Conservation (phyloP, 371 early-diverging fungal species). For the Syncephalastrum sp. region DNA sequence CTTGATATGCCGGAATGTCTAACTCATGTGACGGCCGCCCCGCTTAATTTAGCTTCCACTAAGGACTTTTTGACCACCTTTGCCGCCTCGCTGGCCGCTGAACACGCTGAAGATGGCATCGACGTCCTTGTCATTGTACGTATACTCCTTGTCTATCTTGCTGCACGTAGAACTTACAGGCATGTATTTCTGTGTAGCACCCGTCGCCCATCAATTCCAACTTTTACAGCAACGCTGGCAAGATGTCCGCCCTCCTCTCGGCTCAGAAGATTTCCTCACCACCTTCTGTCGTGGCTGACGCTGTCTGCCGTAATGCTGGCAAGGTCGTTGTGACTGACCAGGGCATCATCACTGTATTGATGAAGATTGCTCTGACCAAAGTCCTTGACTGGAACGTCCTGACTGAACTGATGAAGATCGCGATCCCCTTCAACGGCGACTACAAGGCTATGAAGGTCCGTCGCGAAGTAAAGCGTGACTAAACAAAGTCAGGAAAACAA, state of each 20-base stretch:
- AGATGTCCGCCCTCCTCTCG: constrained; percentile 47
- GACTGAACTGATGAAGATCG: constrained; percentile 51
- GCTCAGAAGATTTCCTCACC: constrained; percentile 49
- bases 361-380: constrained; percentile 47
- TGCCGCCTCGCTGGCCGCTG: constrained; percentile 59
- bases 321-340: constrained; percentile 58
- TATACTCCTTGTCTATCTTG: neutral
- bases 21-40: neutral
- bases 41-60: constrained; percentile 36
- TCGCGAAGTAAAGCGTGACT: constrained; percentile 27
- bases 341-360: constrained; percentile 53
- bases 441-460: constrained; percentile 52
- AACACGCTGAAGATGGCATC: constrained; percentile 53
- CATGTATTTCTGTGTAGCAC: constrained; percentile 29
- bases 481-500: neutral
- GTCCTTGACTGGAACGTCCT: constrained; percentile 52
- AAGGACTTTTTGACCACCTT: constrained; percentile 62
- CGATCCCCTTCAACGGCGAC: constrained; percentile 48
- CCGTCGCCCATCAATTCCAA: constrained; percentile 62
- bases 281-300: constrained; percentile 56
- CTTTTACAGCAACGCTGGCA: constrained; percentile 60
- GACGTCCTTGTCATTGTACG: constrained; percentile 60
- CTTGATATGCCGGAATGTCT: neutral
- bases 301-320: constrained; percentile 57
- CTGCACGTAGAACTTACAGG: neutral